phyloP scores from a whole-genome alignment of 2,329 filamentous ascomycete genomes.

The Diplodia sapinea region DNA sequence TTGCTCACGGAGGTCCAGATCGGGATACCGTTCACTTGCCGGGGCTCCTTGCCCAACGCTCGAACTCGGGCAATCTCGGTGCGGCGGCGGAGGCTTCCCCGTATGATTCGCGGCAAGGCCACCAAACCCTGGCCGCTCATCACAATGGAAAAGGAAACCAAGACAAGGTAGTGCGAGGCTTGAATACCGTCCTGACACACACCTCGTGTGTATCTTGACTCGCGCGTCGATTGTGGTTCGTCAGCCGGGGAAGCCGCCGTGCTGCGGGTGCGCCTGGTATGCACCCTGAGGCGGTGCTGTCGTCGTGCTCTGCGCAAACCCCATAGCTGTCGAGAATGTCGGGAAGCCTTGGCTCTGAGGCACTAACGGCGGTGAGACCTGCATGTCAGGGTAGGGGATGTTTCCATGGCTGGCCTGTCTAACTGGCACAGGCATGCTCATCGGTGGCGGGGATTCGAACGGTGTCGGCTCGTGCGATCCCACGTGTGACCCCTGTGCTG shows the following conservation, averaged over 20 bases:
- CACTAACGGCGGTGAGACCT: constrained; percentile 31
- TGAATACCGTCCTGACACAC: constrained; percentile 26
- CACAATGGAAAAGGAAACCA: constrained; percentile 28
- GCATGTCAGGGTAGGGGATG: constrained; percentile 32
- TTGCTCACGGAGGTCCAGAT: constrained; percentile 2
- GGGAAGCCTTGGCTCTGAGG: constrained; percentile 28
- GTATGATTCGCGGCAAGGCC: constrained; percentile 28
- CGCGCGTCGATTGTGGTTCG: constrained; percentile 11
- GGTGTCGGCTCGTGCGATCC: constrained; percentile 32
- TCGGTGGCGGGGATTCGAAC: constrained; percentile 31
- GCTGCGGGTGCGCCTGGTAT: constrained; percentile 27
- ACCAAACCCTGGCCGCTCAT: constrained; percentile 26
- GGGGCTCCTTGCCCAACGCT: constrained; percentile 22
- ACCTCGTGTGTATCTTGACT: constrained; percentile 19
- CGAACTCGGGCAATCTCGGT: constrained; percentile 25
- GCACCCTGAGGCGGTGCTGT: constrained; percentile 21
- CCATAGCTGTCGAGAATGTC: constrained; percentile 30
- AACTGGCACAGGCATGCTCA: constrained; percentile 30
- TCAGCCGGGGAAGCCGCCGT: constrained; percentile 31
- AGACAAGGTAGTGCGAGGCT: constrained; percentile 26
- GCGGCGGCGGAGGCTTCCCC: constrained; percentile 26
- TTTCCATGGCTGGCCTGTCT: constrained; percentile 28
- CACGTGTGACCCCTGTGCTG: constrained; percentile 30
- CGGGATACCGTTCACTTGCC: constrained; percentile 4
- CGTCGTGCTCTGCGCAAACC: constrained; percentile 26